phyloP scores from a whole-genome alignment of 768 basidiomycete genomes.

The Candolleomyces efflorescens region DNA sequence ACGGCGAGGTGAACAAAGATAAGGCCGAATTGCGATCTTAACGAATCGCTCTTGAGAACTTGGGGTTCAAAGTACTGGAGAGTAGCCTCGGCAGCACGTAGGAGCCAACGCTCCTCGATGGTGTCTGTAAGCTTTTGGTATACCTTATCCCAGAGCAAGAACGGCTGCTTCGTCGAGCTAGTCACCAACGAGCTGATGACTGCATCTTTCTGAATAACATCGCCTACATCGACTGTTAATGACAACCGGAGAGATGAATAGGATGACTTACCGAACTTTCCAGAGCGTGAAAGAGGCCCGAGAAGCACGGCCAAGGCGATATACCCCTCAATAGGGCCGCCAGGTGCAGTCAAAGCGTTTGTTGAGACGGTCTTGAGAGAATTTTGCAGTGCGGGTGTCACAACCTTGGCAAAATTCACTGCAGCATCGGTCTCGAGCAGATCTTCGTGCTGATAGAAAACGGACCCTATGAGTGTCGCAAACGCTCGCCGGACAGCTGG shows the following conservation, averaged over 20 bases:
- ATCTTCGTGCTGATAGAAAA: constrained; percentile 46
- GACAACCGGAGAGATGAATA: constrained; percentile 12
- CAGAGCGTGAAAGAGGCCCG: constrained; percentile 50
- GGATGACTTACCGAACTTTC: constrained; percentile 55
- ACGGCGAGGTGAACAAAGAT: constrained; percentile 67
- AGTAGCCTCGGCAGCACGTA: constrained; percentile 56
- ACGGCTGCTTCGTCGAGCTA: constrained; percentile 67
- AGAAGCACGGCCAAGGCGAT: constrained; percentile 67
- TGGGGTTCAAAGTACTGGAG: constrained; percentile 45
- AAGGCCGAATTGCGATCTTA: constrained; percentile 67
- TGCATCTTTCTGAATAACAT: constrained; percentile 44
- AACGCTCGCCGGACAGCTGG: constrained; percentile 56
- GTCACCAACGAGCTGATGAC: constrained; percentile 44
- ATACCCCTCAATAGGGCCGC: constrained; percentile 82
- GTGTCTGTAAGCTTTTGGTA: constrained; percentile 64
- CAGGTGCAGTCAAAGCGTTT: constrained; percentile 54
- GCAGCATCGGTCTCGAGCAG: constrained; percentile 39
- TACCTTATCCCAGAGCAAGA: constrained; percentile 84
- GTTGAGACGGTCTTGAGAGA: constrained; percentile 61
- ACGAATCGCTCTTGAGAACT: constrained; percentile 44
- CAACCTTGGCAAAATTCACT: constrained; percentile 44
- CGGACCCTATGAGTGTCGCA: constrained; percentile 53
- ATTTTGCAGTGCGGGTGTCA: constrained; percentile 63
- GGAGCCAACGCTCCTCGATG: constrained; percentile 72
- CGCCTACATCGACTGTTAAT: constrained; percentile 24